These are phyloP conservation scores for Citrus australasica DNA, from an alignment of 345 rosid species.

Conservation along the genomic window DNA sequence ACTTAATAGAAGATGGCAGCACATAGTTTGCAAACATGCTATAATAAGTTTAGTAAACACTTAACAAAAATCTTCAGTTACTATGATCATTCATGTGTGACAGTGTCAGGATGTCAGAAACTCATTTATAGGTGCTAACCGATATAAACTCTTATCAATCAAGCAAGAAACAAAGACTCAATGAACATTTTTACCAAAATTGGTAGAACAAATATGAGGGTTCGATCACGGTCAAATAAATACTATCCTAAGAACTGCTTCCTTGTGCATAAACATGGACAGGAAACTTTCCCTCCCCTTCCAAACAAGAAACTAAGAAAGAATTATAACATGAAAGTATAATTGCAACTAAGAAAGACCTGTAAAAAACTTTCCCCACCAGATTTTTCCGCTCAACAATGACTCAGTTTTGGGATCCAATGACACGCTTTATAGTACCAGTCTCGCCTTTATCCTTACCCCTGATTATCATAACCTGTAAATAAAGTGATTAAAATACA, in stretches of 20 bases:
- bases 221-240: no score
- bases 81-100: no score
- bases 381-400: constrained; percentile 64
- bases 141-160: no score
- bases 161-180: no score
- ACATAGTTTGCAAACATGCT: neutral
- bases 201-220: no score
- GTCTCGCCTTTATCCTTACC: constrained; percentile 57
- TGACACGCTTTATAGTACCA: constrained; percentile 44
- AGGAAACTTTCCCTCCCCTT: neutral
- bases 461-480: constrained; percentile 53
- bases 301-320: neutral
- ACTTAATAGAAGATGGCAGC: neutral
- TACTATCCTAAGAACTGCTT: no score
- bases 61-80: no score
- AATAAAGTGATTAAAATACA: neutral
- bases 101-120: no score
- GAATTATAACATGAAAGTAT: neutral
- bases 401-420: constrained; percentile 55
- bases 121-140: no score
- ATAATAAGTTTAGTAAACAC: no score
- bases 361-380: constrained; percentile 28
- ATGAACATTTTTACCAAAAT: no score
- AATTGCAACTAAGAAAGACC: neutral
- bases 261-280: no score